Evolutionary conservation across 179 eudicot species (phyloP).

Genomic region (Amaranthus tricolor): DNA sequence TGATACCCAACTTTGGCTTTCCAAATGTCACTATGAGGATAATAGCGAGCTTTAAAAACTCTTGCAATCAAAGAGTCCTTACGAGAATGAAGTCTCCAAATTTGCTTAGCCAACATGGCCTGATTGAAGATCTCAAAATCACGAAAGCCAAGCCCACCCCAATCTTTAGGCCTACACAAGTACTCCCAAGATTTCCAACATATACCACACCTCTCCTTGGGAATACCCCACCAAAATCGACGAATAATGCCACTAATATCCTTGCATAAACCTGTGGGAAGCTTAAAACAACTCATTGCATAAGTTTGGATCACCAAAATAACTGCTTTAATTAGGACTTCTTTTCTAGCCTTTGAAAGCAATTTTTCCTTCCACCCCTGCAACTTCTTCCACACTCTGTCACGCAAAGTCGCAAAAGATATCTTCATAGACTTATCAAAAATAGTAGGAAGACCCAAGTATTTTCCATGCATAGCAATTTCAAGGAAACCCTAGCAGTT

Average conservation of each 20-base stretch:
- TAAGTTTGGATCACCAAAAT: not conserved
- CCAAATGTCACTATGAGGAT: not conserved
- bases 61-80: not conserved
- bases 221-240: not conserved
- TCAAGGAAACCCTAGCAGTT: not conserved
- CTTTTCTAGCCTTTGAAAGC: not conserved
- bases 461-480: not conserved
- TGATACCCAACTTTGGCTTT: not conserved
- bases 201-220: not conserved
- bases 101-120: not conserved
- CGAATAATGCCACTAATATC: not conserved
- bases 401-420: not conserved
- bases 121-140: not conserved
- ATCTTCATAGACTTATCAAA: not conserved
- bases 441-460: not conserved
- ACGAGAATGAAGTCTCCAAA: not conserved
- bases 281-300: not conserved
- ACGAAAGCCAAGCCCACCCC: slow-evolving; percentile 1
- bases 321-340: not conserved
- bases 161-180: not conserved
- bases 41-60: not conserved
- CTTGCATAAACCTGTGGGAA: not conserved
- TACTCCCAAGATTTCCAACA: not conserved
- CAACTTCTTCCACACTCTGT: not conserved
- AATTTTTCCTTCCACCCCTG: slow-evolving; percentile 5